Base-by-base conservation (phyloP, 305 asterid species). In the Lippia alba region DNA sequence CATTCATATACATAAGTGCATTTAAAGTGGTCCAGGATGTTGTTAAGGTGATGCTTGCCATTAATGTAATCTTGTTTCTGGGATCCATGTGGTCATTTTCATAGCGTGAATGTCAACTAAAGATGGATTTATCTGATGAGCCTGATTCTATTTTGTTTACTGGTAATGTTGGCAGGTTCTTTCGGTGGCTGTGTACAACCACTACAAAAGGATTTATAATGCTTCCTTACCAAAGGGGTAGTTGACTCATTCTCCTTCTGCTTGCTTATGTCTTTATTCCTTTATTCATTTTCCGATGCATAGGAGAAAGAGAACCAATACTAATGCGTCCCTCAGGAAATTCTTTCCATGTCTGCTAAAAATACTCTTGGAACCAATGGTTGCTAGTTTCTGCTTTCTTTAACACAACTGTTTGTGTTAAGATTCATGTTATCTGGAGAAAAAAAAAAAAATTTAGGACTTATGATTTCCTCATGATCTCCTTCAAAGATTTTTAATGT, bases 181-280 rank as follows among this genome's bases (percentile, higher is more conserved):
- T 69, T 90, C 97, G 9, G 98, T 92, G 72, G 97, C 97, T 68
- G 97, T 92, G 68, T 82, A 92, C 84, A 92, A 92, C 72, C 98
- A 92, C 76, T 92, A 92, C 88, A 90, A 92, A 78, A 86, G 98
- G 87, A 90, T 92, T 70, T 79, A 77, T 79, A 82, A 87, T 76
- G 90, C 84, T 60, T 82, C 94, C 73, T 71, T 78, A 71, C 90
- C 80, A 45, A 88, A 81, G 81, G 94, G 96, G 98, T 92, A 74
- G 92, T 87, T 60, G 41, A 69, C 70, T 59, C 56, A 11, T 61
- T 70, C 60, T 59, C 50, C 58, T 68, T 76, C 48, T 61, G 39
- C 62, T 58, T 70, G 49, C 51, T 64, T 17, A 40, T 48, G 18
- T 58, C 17, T 61, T 54, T 49, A 24, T 24, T n/a, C 4, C 3